Evolutionary conservation across 2,329 filamentous ascomycete species (phyloP), one percentile per base, ranked within the genome.

Genomic region (Cordyceps pruinosa): DNA sequence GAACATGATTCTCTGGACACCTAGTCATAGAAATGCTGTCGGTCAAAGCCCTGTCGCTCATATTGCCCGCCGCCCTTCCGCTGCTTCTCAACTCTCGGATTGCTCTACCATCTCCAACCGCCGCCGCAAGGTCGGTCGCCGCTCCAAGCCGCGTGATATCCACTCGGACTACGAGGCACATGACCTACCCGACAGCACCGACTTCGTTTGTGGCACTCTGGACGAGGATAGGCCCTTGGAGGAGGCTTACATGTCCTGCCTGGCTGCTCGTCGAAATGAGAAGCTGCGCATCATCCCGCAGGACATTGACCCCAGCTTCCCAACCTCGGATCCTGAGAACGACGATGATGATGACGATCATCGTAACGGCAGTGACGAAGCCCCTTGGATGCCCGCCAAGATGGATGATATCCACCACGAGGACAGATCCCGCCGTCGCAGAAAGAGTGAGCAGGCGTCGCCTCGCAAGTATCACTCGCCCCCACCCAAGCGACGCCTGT

Each of bases 201-300:
- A 99, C 70, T 99, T 99, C 63, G 94, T 99, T n/a, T 97, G 94
- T 67, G 94, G 94, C 58, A 99, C 94, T 1, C 79, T 99, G 21
- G 94, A 99, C 63, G 94, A 99, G 72, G 94, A 99, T 67, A 86
- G 90, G 45, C 90, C 91, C 3, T 75, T 97, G n/a, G 94, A 99
- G 69, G 90, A 92, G 63, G 93, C 90, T 1, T 99, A 97, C 70
- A 81, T 96, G 57, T 89, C 89, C 2, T 90, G 88, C 65, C 80
- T 95, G 58, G 88, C 92, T 66, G 86, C 89, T 56, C 86, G 89
- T 63, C 87, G 91, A 64, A 86, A 86, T 47, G 86, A 87, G 63
- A 96, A 92, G 74, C 87, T 92, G 60, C 85, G 88, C 61, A 70
- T 84, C 30, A 90, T 93, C 30, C 93, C 94, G n/a, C 94, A 97